These are phyloP conservation scores for Populus trichocarpa DNA, from an alignment of 441 rosid species.

Conservation along the genomic window DNA sequence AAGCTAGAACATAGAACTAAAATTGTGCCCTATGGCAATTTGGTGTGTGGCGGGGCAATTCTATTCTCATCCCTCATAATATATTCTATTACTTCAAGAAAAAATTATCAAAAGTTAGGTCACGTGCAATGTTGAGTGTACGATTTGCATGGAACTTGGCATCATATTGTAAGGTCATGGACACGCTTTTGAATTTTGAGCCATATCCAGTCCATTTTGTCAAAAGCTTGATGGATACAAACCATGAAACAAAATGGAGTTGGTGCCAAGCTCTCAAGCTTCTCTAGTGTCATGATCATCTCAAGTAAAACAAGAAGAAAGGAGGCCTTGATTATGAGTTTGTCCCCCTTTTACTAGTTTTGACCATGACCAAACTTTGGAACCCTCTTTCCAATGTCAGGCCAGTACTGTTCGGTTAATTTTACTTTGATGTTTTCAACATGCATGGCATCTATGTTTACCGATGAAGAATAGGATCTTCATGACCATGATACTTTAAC, in stretches of 20 bases:
- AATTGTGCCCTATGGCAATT: not conserved
- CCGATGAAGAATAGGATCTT: not conserved
- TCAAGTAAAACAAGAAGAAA: conserved; percentile 4
- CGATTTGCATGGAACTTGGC: conserved; percentile 6
- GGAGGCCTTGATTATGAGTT: conserved; percentile 3
- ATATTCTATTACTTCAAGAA: not conserved
- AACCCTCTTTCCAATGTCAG: not conserved
- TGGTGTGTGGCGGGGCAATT: not conserved
- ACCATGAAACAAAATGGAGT: not conserved
- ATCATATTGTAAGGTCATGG: not conserved
- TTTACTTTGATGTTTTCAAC: not conserved
- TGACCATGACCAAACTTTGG: conserved; percentile 5
- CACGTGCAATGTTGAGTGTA: conserved; percentile 9
- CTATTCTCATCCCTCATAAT: not conserved
- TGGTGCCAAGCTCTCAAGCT: not conserved
- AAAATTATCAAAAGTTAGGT: not conserved
- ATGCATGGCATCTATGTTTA: conserved; percentile 13
- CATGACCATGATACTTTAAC: not conserved
- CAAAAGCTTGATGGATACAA: not conserved
- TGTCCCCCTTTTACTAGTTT: not conserved
- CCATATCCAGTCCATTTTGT: not conserved
- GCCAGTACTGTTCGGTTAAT: not conserved
- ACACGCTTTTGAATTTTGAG: not conserved
- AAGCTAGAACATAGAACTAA: too few relatives aligned
- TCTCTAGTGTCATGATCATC: not conserved